These are phyloP conservation scores for Diospyros lotus DNA, from an alignment of 148 eudicot species.

Conservation along the genomic window DNA sequence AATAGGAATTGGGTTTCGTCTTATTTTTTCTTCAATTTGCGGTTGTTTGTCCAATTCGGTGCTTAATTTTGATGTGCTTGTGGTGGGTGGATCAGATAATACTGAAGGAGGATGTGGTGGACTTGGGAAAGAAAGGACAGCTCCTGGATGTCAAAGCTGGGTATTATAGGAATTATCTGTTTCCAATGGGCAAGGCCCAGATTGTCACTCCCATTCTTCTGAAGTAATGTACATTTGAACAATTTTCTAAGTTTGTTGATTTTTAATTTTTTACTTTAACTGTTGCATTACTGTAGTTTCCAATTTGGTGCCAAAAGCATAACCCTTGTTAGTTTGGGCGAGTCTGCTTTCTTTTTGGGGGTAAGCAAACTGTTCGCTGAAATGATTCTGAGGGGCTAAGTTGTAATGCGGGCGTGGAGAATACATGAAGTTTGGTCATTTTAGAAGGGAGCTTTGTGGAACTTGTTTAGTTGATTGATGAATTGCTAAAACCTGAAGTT, in stretches of 20 bases:
- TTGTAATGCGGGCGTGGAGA: neutral
- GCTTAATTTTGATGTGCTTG: constrained; percentile 5
- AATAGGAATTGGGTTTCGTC: neutral
- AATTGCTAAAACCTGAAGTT: neutral
- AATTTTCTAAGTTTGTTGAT: neutral
- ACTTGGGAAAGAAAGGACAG: constrained; percentile 77
- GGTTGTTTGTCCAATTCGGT: no score
- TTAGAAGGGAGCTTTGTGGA: neutral
- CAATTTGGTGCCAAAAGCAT: neutral
- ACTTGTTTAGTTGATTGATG: neutral
- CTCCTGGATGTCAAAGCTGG: constrained; percentile 88
- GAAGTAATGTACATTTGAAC: constrained; percentile 37
- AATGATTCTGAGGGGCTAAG: neutral
- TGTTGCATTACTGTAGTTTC: neutral
- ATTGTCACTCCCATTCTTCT: constrained; percentile 62
- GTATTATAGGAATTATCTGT: constrained; percentile 63
- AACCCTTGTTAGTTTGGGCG: neutral
- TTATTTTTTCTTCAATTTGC: neutral
- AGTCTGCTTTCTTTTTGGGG: neutral
- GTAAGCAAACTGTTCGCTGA: constrained; percentile 9
- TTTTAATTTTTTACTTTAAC: neutral
- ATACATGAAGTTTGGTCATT: neutral
- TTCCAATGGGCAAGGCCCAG: constrained; percentile 74
- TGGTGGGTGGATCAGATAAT: constrained; percentile 47
- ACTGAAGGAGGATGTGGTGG: constrained; percentile 74